A percentile compares a stretch with the other conserved stretches of the same genome.
Conservation (phyloP, 805 yeast genomes). For the Ogataea methylovora region DNA sequence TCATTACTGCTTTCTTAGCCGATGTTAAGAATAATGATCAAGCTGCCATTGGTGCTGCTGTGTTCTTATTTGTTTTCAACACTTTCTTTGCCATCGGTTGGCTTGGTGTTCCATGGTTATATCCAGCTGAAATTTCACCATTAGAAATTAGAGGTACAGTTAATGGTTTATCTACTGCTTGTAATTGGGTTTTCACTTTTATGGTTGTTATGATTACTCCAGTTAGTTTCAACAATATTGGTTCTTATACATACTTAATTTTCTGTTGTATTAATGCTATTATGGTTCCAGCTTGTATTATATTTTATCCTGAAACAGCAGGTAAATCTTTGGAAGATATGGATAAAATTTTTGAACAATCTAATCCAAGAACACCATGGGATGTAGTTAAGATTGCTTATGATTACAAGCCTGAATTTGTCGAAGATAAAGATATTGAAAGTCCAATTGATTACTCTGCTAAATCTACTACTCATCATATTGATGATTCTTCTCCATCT, state of each 20-base stretch:
- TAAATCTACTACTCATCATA: no score
- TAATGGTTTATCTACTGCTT: conserved; percentile 29
- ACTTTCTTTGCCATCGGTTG: conserved; percentile 35
- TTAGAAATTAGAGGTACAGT: conserved; percentile 38
- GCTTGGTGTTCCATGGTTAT: conserved; percentile 38
- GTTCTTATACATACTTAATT: conserved; percentile 28
- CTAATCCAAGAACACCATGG: conserved; percentile 21
- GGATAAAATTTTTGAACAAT: conserved; percentile 28
- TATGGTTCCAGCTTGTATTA: conserved; percentile 23
- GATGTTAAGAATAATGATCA: conserved; percentile 15
- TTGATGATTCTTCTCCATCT: no score
- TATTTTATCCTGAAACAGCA: conserved; percentile 32
- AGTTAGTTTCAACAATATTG: conserved; percentile 24
- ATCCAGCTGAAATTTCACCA: conserved; percentile 46
- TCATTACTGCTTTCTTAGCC: conserved; percentile 26
- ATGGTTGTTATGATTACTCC: conserved; percentile 41
- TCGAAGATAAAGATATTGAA: no score
- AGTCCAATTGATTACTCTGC: no score
- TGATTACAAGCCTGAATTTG: neutral
- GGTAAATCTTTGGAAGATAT: conserved; percentile 34
- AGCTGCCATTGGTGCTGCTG: conserved; percentile 32
- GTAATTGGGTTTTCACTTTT: conserved; percentile 47
- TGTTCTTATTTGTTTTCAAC: conserved; percentile 34
- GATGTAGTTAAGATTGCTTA: conserved; percentile 24
- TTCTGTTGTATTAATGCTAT: conserved; percentile 30